Evolutionary conservation across 176 grass and related monocot species (phyloP), one percentile per base, ranked within the genome.

Genomic region (Areca catechu): DNA sequence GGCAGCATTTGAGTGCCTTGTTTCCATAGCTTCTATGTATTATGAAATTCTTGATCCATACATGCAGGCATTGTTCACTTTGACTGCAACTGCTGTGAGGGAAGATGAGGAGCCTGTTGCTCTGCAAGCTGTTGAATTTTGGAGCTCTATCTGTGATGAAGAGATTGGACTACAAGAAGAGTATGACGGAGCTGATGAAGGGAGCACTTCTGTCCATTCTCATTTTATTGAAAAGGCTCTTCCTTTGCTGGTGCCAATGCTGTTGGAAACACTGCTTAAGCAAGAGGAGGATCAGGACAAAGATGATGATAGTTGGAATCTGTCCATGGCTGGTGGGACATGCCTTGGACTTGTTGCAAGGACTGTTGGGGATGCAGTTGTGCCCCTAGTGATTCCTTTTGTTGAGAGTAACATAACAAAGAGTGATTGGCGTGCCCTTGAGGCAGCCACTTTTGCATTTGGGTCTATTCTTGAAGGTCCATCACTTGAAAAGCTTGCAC

Each of bases 391-490:
- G 30, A 95, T 89, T 79, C 90, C 80, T 16, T 89, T 95, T 78
- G 67, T 89, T 4, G 79, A 89, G 79, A 62, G 43, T 34, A 95
- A 95, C 71, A 89, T 86, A 59, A 76, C 79, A 71, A 95, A 89
- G 67, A 60, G 70, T 61, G 90, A 89, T 59, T 95, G 85, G 90
- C 65, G 53, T 34, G 62, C 51, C 67, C 90, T 79, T 0, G 90
- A 95, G 74, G 90, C 85, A 50, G 85, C 90, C 51, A 89, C 82
- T 51, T 95, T 83, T 86, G 90, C 90, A 63, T 95, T 95, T 95
- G 90, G 90, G 60, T 95, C 85, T 48, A 89, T 95, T 66, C 85
- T 95, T 73, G 90, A 95, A 77, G 90, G 90, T 18, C 90, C 90
- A 7, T 89, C 85, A 55, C 56, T 86, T 58, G 85, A 89, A 56